Conservation (phyloP, 2,329 filamentous ascomycete genomes). For the Penicillium sp. region DNA sequence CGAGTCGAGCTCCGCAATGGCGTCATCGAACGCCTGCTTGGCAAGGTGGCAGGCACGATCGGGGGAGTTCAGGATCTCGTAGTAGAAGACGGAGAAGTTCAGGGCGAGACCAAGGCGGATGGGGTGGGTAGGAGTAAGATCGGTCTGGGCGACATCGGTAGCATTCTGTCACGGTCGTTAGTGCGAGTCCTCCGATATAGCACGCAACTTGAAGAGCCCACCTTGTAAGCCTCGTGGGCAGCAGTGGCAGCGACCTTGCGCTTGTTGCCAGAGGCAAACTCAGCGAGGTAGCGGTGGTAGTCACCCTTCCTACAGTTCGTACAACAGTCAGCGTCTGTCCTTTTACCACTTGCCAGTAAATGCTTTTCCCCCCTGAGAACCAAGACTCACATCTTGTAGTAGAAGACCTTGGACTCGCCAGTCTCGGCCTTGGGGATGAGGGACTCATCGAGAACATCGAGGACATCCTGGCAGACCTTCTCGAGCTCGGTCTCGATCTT, state of each 20-base stretch:
- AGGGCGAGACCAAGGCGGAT: conserved; percentile 95
- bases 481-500: conserved; percentile 97
- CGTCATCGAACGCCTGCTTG: conserved; percentile 98
- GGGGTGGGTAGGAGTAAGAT: conserved; percentile 92
- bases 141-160: conserved; percentile 94
- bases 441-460: conserved; percentile 84
- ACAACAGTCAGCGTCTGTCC: too few species aligned
- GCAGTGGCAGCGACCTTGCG: conserved; percentile 90
- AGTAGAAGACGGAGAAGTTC: conserved; percentile 99
- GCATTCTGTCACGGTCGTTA: too few species aligned
- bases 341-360: too few species aligned
- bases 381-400: conserved; percentile 96
- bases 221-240: conserved; percentile 98
- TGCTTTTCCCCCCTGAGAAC: too few species aligned
- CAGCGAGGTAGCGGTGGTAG: conserved; percentile 97
- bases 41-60: conserved; percentile 96
- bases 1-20: conserved; percentile 95
- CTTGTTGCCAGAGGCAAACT: conserved; percentile 89
- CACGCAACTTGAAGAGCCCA: too few species aligned
- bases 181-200: too few species aligned
- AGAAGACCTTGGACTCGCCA: conserved; percentile 99
- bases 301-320: conserved; percentile 99
- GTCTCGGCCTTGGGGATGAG: conserved; percentile 92
- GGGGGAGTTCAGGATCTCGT: conserved; percentile 97
- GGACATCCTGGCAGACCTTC: conserved; percentile 95